These are phyloP conservation scores for Serendipita sp. DNA, from an alignment of 768 basidiomycete species.

Conservation along the genomic window DNA sequence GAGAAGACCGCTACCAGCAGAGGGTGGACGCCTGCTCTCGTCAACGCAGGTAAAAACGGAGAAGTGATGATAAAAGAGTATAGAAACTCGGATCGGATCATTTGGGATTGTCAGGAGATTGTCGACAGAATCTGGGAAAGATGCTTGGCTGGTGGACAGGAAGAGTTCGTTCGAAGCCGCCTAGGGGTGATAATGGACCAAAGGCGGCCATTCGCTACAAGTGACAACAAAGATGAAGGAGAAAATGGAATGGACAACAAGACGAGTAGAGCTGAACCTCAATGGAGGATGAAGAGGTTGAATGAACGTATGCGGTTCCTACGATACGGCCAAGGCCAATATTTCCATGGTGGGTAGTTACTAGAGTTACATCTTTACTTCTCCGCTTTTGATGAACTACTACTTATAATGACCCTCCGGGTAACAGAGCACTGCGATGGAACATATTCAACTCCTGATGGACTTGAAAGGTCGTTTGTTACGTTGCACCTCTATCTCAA, in stretches of 20 bases:
- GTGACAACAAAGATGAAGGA: neutral
- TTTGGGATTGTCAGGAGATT: slow-evolving; percentile 7
- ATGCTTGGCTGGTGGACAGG: neutral
- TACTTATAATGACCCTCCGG: neutral
- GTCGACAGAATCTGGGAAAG: slow-evolving; percentile 4
- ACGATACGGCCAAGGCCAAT: slow-evolving; percentile 4
- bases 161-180: neutral
- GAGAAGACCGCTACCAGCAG: neutral
- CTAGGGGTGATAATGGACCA: neutral
- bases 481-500: slow-evolving; percentile 8
- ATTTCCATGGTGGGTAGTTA: slow-evolving; percentile 3
- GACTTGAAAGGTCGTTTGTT: slow-evolving; percentile 1
- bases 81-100: slow-evolving; percentile 8
- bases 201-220: neutral
- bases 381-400: neutral
- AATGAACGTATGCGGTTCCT: slow-evolving; percentile 9
- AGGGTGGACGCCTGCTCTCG: neutral
- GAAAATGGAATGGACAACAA: too few relatives aligned
- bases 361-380: neutral
- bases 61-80: slow-evolving; percentile 4
- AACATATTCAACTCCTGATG: neutral
- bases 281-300: neutral
- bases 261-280: neutral
- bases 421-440: slow-evolving; percentile 8
- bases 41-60: neutral